phyloP scores from a whole-genome alignment of 495 filamentous ascomycete genomes.

The Aspergillus homomorphus region DNA sequence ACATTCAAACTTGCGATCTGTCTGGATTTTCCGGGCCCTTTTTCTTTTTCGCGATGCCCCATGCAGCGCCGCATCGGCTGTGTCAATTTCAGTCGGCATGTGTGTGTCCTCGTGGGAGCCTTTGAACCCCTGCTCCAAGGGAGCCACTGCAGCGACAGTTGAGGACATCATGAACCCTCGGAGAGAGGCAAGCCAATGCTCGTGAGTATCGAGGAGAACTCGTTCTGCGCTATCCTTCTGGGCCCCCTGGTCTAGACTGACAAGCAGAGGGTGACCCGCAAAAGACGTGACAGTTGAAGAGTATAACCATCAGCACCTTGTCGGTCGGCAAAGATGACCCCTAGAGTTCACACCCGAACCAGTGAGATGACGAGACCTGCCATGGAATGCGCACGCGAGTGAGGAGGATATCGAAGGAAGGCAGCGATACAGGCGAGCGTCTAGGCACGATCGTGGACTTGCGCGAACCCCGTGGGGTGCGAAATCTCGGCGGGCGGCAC shows the following conservation, averaged over 20 bases:
- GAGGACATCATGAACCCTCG: conserved; percentile 25
- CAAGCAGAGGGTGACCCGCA: conserved; percentile 43
- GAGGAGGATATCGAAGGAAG: background rate
- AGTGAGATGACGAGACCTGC: background rate
- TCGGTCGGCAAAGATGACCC: background rate
- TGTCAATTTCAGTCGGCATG: conserved; percentile 27
- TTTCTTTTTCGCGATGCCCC: conserved; percentile 64
- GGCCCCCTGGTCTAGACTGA: conserved; percentile 21
- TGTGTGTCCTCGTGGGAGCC: conserved; percentile 27
- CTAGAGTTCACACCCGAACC: background rate
- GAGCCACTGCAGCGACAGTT: conserved; percentile 27
- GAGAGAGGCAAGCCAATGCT: no score
- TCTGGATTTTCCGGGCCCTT: conserved; percentile 74
- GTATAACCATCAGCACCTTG: conserved; percentile 15
- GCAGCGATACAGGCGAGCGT: background rate
- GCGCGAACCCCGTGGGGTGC: conserved; percentile 6
- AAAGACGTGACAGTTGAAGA: conserved; percentile 37
- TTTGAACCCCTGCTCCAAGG: conserved; percentile 17
- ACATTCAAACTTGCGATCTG: conserved; percentile 94
- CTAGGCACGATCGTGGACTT: background rate
- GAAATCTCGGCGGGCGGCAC: conserved; percentile 5
- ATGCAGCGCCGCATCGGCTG: conserved; percentile 22
- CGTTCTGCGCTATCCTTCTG: conserved; percentile 1
- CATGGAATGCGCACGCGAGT: conserved; percentile 7
- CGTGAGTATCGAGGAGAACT: no score